Evolutionary conservation across 2,329 filamentous ascomycete species (phyloP), one percentile per base, ranked within the genome.

Genomic region (Colletotrichum graminicola): DNA sequence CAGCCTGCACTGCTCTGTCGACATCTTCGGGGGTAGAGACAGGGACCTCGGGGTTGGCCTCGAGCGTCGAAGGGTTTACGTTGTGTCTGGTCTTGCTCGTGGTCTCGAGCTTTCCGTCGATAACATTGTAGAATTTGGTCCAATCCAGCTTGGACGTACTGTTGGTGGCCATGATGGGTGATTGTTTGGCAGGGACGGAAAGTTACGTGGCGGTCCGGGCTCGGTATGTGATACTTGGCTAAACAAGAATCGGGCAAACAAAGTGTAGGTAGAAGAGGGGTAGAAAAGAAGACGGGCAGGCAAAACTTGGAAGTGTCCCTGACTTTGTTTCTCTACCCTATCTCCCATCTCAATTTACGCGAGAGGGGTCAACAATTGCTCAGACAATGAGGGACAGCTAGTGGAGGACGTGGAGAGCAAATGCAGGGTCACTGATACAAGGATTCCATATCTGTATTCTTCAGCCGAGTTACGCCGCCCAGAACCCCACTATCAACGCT

Each of bases 51-150:
- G 85, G 83, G 62, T 87, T 85, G 36, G 84, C 79, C 72, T 86
- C 78, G 32, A 82, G 79, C 11, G 84, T 88, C 3, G 86, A 79
- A 0, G 87, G 87, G 77, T 89, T 88, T 75, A 88, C 79, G 54
- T 83, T 81, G 75, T 84, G 82, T 66, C 85, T 83, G 16, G 83
- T 86, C 65, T 82, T 76, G 34, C 79, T 74, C 1, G 84, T 85
- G 23, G 81, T 77, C 23, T 80, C 80, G 71, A 84, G 78, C 77
- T 87, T 78, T 69, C 85, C 86, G 73, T 87, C 82, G 73, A 89
- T 83, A 66, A 87, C 81, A 79, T 88, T 89, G 71, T 82, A 80
- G 76, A 86, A 88, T 55, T 80, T 85, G 73, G 82, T 71, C 61
- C 63, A 71, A 41, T 68, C 68, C 59, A 71, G 29, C 68, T 71